phyloP scores from a whole-genome alignment of 371 early-diverging fungal genomes.

The Fennellomyces sp. region DNA sequence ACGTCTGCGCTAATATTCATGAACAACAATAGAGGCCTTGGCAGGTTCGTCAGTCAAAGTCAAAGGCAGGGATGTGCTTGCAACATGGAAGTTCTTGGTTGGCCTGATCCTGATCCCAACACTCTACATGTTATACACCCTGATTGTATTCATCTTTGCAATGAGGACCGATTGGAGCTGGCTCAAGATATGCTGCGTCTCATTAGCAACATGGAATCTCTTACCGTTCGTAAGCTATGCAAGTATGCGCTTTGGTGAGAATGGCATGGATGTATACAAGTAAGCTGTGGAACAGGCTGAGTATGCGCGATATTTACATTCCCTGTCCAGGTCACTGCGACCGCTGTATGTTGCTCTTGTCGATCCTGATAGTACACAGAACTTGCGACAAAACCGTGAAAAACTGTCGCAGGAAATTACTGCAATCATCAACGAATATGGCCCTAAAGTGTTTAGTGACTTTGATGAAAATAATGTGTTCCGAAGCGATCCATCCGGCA shows the following conservation, averaged over 20 bases:
- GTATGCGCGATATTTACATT: neutral
- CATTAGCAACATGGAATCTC: conserved; percentile 34
- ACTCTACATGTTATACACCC: conserved; percentile 70
- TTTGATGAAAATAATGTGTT: conserved; percentile 46
- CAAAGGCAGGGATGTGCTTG: conserved; percentile 87
- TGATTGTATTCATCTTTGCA: conserved; percentile 42
- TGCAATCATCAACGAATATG: conserved; percentile 78
- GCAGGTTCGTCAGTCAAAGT: conserved; percentile 88
- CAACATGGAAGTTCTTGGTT: conserved; percentile 90
- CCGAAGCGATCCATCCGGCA: conserved; percentile 20
- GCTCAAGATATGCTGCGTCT: conserved; percentile 13
- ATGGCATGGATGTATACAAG: conserved; percentile 79
- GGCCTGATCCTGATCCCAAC: conserved; percentile 73
- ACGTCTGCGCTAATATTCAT: too few relatives aligned
- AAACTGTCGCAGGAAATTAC: conserved; percentile 75
- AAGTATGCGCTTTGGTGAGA: conserved; percentile 80
- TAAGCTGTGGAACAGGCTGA: conserved; percentile 11
- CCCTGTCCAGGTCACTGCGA: conserved; percentile 60
- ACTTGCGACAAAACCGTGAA: conserved; percentile 61
- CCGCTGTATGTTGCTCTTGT: conserved; percentile 77
- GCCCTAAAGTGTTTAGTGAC: conserved; percentile 79
- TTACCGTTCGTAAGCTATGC: conserved; percentile 72
- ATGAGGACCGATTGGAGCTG: conserved; percentile 27
- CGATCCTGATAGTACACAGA: conserved; percentile 47
- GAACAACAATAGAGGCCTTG: conserved; percentile 71